Percentiles rank a stretch among this genome's conserved stretches.
These are phyloP conservation scores for Acanthamoeba polyphaga DNA, from an alignment of 208 protist genomes.

Conservation along the genomic window DNA sequence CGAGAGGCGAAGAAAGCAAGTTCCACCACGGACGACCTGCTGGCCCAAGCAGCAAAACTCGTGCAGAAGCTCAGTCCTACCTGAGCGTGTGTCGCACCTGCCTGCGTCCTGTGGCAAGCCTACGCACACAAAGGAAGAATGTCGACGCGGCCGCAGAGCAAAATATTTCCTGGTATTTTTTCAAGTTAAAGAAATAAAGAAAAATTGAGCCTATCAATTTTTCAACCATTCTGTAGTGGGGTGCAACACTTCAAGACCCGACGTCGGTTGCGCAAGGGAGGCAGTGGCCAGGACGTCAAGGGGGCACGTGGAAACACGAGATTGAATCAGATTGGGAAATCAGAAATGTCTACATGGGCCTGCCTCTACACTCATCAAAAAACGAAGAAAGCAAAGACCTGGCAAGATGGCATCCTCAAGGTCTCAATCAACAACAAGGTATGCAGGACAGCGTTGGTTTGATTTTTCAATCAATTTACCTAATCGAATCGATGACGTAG, in stretches of 20 bases:
- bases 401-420: constrained; percentile 62
- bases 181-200: too few relatives aligned
- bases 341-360: constrained; percentile 22
- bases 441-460: background rate
- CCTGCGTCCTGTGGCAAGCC: too few relatives aligned
- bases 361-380: constrained; percentile 75
- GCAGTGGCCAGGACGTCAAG: too few relatives aligned
- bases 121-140: too few relatives aligned
- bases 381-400: constrained; percentile 64
- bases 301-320: too few relatives aligned
- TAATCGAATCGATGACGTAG: background rate
- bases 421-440: constrained; percentile 63
- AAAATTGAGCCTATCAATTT: too few relatives aligned
- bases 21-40: background rate
- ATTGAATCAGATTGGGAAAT: too few relatives aligned
- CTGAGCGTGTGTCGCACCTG: too few relatives aligned
- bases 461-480: background rate
- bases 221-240: too few relatives aligned
- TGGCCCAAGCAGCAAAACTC: background rate
- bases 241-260: too few relatives aligned
- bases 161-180: background rate
- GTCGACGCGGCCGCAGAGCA: too few relatives aligned
- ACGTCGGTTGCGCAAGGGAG: too few relatives aligned
- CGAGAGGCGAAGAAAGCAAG: background rate
- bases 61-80: background rate